Evolutionary conservation across 208 protist species (phyloP), one percentile per base, ranked within the genome.

Genomic region (Lotmaria passim): DNA sequence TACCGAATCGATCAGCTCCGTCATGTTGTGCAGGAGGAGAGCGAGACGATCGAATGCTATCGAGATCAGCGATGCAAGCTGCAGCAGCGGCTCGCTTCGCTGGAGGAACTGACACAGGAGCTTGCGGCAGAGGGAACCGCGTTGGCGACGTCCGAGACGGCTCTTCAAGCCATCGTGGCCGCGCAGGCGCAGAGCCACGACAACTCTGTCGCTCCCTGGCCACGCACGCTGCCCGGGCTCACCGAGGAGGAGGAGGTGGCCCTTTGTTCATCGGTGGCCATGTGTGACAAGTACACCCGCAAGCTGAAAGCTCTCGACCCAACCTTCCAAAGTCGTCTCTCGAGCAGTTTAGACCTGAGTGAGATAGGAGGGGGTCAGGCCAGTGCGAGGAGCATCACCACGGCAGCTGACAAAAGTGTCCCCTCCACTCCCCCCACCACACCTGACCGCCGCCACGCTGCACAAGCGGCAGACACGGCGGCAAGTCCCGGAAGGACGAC

Each of bases 221-320:
- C 82, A 28, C 70, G 73, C 2, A 51, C 48, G 2, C 67, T 87
- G 44, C 36, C 53, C 10, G 82, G 82, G 10, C 78, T 87, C 34
- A 87, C 82, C 7, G 68, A 69, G 24, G 82, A 87, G 24, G 82
- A 87, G 41, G 57, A 60, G 11, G 50, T 43, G 1, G 73, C 64
- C 3, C 52, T 84, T 5, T 31, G 34, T 23, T 61, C 50, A 12
- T 87, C 79, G 31, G 53, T 82, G 39, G 67, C 69, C 4, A 57
- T 71, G 38, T 67, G 57, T 30, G 70, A 84, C 44, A 87, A 84
- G 75, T 87, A 84, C 69, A 23, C 39, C 4, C 67, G 51, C 11
- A 81, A 82, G 60, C 51, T 57, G 33, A 39, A 70, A 31, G 39
- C 28, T 11, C 12, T 75, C 17, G 57, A 51, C 14, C 24, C 55